Evolutionary conservation across 2,329 filamentous ascomycete genomes (phyloP), one percentile per base, ranked within the genome.

Genomic region (Thelonectria olida): DNA sequence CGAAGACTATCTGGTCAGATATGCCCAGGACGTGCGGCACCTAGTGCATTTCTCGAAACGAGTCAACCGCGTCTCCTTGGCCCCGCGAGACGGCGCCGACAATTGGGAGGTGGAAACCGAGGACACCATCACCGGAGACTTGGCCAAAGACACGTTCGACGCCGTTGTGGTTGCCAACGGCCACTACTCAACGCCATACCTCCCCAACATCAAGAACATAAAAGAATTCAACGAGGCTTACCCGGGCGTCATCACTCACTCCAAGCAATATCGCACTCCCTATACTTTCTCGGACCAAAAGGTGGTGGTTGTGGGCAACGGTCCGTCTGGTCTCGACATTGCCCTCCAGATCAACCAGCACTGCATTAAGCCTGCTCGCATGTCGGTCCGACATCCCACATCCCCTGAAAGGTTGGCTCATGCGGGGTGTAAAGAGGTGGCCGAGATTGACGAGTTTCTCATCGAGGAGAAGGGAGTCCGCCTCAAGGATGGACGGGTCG

Each of bases 311-410:
- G 88, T 97, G 0, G 95, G 95, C 9, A 96, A 92, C 70, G 90
- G 90, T 1, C 91, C 93, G 0, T 97, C 92, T 0, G 95, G 93
- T 0, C 79, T 93, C 15, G 95, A 98, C 72, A 92, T 98, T 68
- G 90, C 90, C 15, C 79, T 83, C 2, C 95, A 97, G 74, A 90
- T 97, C 68, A 85, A 84, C 50, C 73, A 79, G 6, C 82, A 88
- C 34, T 88, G 87, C 72, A 77, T 80, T 63, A 77, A 78, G 2
- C 89, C 88, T 10, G 77, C 96, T 1, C 77, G 95, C n/a, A 75
- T 89, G 65, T 92, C 81, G 79, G 91, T 79, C 69, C 86, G 76
- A 75, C 84, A 79, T 76, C 81, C 72, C 71, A 82, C 83, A 2
- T 69, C 79, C 3, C 74, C 79, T 1, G 80, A 81, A 17, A 79